Evolutionary conservation across 2,329 filamentous ascomycete genomes (phyloP), one percentile per base, ranked within the genome.

Genomic region (Fusarium odoratissimum): DNA sequence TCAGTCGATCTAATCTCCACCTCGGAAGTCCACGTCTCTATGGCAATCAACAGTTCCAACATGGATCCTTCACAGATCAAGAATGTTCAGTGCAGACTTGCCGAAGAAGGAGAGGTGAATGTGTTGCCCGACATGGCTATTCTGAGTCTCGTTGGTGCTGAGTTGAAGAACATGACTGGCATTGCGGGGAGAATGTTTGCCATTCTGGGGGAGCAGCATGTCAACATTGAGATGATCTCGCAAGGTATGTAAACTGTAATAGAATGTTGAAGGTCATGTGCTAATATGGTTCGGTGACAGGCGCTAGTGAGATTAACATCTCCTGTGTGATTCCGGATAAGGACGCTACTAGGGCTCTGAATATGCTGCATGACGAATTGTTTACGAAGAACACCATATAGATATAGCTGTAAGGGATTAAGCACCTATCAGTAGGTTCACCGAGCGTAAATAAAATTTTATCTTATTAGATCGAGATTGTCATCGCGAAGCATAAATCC

Each of bases 211-310:
- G 35, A 41, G 25, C 35, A 54, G 51, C 19, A 54, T 9, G 51
- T 54, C 13, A 54, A 54, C 8, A 54, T 54, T 13, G 51, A 54
- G 21, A 54, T 54, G 51, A 54, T 54, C 14, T 54, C 51, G 10
- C 51, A 54, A 28, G 51, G 51, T 54, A 41, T 9, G 35, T 40
- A 2, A n/a, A 28, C 7, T 16, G 1, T 17, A 9, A 6, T 10
- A 3, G 14, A n/a, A 5, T 21, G 8, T 21, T 40, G 7, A 16
- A 3, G 1, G 3, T 2, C 7, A 1, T 11, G 8, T 41, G 11
- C 51, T 54, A n/a, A 54, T 30, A 13, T 23, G 12, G 2, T 12
- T 21, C 1, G 6, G 9, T 17, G 5, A 23, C 3, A 54, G 51
- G 51, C 8, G 51, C 51, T 3, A 54, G 51, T 28, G 51, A 54